Evolutionary conservation across 805 yeast genomes (phyloP).

Genomic region (Ogataea naganishii): DNA sequence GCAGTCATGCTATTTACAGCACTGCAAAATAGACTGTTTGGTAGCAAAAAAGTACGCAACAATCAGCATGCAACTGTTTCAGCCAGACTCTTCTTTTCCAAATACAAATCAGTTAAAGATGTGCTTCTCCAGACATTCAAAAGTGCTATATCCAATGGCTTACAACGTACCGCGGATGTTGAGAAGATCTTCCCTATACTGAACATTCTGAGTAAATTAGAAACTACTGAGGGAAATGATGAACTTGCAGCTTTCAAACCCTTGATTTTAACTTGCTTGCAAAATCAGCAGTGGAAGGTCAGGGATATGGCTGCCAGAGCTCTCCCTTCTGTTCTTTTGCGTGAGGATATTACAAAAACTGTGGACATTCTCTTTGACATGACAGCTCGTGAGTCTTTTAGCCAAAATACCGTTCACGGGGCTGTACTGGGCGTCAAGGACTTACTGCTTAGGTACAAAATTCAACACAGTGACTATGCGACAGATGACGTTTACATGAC

Average conservation of each 20-base stretch:
- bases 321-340: conserved; percentile 38
- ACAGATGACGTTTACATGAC: too few species aligned
- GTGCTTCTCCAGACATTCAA: conserved; percentile 37
- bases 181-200: conserved; percentile 72
- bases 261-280: conserved; percentile 38
- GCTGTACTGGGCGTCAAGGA: conserved; percentile 38
- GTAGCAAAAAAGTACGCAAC: conserved; percentile 36
- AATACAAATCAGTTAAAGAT: conserved; percentile 43
- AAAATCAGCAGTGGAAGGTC: conserved; percentile 64
- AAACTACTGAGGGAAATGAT: conserved; percentile 40
- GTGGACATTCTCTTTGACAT: conserved; percentile 16
- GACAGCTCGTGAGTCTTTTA: too few species aligned
- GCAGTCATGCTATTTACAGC: conserved; percentile 90
- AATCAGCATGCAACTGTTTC: conserved; percentile 31
- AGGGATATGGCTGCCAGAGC: conserved; percentile 82
- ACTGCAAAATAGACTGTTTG: conserved; percentile 72
- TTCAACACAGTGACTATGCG: too few species aligned
- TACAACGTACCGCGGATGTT: conserved; percentile 23
- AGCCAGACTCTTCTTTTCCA: conserved; percentile 64
- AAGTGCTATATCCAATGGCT: conserved; percentile 16
- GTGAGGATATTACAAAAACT: conserved; percentile 21
- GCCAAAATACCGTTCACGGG: conserved; percentile 54
- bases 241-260: conserved; percentile 46
- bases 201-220: conserved; percentile 61
- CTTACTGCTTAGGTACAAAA: conserved; percentile 13